Evolutionary conservation across 2,329 filamentous ascomycete genomes (phyloP).

Genomic region (Colletotrichum godetiae): DNA sequence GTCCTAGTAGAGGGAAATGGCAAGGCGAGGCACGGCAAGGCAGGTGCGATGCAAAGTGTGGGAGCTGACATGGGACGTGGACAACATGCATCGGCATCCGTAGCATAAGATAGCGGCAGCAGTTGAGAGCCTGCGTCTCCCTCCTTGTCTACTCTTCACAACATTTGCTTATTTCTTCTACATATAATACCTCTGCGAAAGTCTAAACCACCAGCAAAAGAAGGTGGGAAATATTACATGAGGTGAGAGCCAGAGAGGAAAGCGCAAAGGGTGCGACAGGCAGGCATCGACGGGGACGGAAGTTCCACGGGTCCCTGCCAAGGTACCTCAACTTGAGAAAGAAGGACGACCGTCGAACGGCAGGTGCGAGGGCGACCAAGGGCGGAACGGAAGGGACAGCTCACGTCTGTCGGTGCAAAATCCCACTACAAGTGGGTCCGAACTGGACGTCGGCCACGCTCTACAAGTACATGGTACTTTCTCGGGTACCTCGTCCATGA

Average conservation of each 20-base stretch:
- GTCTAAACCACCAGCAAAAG: not conserved
- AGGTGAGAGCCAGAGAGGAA: not conserved
- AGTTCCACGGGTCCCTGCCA: constrained; percentile 21
- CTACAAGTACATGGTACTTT: constrained; percentile 14
- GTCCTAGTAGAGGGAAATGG: not conserved
- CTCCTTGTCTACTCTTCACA: not conserved
- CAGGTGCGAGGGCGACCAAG: constrained; percentile 30
- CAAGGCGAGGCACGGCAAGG: not conserved
- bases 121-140: not conserved
- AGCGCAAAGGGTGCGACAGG: not conserved
- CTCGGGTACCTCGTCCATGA: constrained; percentile 18
- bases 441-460: constrained; percentile 32
- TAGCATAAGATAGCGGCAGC: not conserved
- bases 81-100: constrained; percentile 3
- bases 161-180: not conserved
- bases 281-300: constrained; percentile 7
- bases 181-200: not conserved
- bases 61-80: not conserved
- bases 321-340: constrained; percentile 4
- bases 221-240: too few relatives aligned
- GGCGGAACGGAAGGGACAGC: constrained; percentile 36
- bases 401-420: constrained; percentile 38
- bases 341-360: constrained; percentile 23
- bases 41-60: not conserved
- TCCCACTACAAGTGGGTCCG: constrained; percentile 38